phyloP scores from a whole-genome alignment of 1,284 basidiomycete genomes.

The Porogramme epimiltina region DNA sequence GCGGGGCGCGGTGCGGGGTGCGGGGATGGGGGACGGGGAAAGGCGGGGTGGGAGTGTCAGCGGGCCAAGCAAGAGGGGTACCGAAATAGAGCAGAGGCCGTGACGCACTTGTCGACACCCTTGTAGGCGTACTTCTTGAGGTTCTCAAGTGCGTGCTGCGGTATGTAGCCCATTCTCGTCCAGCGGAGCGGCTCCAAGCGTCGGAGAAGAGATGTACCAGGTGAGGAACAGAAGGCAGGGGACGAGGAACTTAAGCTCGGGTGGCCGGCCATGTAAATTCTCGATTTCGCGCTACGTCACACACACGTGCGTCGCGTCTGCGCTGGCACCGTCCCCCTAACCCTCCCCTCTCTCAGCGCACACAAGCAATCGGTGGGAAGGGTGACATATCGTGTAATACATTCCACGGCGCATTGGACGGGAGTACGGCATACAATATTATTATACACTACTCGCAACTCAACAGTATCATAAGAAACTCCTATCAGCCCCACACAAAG shows the following conservation, averaged over 20 bases:
- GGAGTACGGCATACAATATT: no score
- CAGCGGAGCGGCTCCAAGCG: no score
- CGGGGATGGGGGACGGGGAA: neutral
- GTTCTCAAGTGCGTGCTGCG: conserved; percentile 58
- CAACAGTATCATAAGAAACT: no score
- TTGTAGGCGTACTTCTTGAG: conserved; percentile 71
- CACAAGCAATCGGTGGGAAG: no score
- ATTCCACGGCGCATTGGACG: no score
- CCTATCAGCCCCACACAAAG: no score
- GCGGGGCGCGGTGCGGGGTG: neutral
- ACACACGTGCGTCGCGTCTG: conserved; percentile 24
- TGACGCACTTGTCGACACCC: conserved; percentile 71
- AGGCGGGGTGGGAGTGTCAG: neutral
- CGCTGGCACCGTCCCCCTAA: neutral
- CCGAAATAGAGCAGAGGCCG: no score
- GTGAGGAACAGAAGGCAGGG: no score
- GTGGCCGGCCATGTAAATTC: neutral
- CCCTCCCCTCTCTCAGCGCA: neutral
- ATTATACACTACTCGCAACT: no score
- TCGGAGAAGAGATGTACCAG: no score
- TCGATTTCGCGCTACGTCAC: conserved; percentile 26
- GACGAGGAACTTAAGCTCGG: no score
- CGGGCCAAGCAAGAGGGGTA: neutral
- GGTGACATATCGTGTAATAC: no score
- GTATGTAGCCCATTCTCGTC: conserved; percentile 51